These are phyloP conservation scores for Fraxinus sp. DNA, from an alignment of 305 asterid genomes.

Conservation along the genomic window DNA sequence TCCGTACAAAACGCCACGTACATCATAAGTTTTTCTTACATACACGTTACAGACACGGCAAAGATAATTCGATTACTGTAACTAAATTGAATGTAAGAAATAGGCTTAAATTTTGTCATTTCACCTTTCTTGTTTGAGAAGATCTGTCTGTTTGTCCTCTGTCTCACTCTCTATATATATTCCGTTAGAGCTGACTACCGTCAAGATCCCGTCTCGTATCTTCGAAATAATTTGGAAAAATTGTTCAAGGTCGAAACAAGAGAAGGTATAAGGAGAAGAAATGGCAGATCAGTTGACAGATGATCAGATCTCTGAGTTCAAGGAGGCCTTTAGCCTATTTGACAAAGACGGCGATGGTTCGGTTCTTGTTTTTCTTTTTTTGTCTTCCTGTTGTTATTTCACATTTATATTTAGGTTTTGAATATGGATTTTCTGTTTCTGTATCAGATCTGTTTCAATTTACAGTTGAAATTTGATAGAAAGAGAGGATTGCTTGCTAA, in stretches of 20 bases:
- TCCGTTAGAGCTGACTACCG: constrained; percentile 15
- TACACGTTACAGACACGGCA: not conserved
- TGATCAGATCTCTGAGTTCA: constrained; percentile 72
- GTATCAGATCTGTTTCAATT: constrained; percentile 28
- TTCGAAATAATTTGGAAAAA: not conserved
- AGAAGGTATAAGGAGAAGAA: constrained; percentile 23
- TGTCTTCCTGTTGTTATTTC: not conserved
- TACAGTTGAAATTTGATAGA: too few relatives aligned
- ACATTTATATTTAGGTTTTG: not conserved
- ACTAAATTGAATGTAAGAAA: not conserved
- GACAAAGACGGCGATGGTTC: constrained; percentile 73
- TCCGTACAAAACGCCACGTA: constrained; percentile 7
- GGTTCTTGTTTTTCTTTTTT: not conserved
- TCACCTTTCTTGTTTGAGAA: not conserved
- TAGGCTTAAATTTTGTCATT: not conserved
- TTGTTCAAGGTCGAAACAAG: not conserved
- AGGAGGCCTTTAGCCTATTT: constrained; percentile 67
- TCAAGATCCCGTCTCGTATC: constrained; percentile 20
- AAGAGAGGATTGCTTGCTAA: not conserved
- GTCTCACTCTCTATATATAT: not conserved
- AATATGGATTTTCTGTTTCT: constrained; percentile 5
- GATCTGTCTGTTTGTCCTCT: not conserved
- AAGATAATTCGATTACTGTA: not conserved
- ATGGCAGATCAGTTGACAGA: constrained; percentile 69
- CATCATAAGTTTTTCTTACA: not conserved